Base-by-base conservation (phyloP, 768 basidiomycete genomes). In the Atractiella rhizophila region DNA sequence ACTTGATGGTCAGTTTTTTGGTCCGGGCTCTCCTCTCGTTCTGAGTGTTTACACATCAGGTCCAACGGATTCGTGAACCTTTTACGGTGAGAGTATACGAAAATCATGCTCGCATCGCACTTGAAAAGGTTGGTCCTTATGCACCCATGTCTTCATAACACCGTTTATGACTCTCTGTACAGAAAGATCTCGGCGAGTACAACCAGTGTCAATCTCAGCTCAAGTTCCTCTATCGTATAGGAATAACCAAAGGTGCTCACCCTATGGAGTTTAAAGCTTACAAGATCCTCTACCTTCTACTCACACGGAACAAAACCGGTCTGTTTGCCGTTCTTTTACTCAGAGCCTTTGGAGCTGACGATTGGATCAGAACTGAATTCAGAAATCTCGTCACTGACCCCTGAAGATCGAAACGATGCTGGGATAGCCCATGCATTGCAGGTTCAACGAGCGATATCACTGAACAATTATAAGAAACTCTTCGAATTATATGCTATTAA, bases 181-280 rank as follows among this genome's bases (percentile, higher is more conserved):
- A 98, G 88, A 71, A 67, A 54, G 91, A 98, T 59, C 78, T 98
- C 68, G 85, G 91, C 49, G 91, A 98, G 68, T 96, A 88, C 57
- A 96, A 91, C 59, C 80, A 86, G 59, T 98, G 91, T 61, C 85
- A 94, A 59, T 76, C 77, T 24, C 76, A 80, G 49, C 63, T 96
- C 32, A 76, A 76, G 54, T 68, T 70, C 37, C 69, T 98, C 20
- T 96, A 98, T 59, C 85, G 88, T 49, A 71, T 86, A 42, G 85
- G 85, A 30, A 73, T 98, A 38, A 71, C 74, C 35, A n/a, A n/a
- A n/a, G n/a, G n/a, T n/a, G 91, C 86, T 39, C 78, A 80, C 57
- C 76, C 76, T 9, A 80, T 88, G 55, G 91, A 98, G 61, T 98
- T 96, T 54, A 73, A 86, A 12, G 88, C 85, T 38, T 98, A 98